Conservation (phyloP, 2,329 filamentous ascomycete species). For the Calonectria hawksworthii region DNA sequence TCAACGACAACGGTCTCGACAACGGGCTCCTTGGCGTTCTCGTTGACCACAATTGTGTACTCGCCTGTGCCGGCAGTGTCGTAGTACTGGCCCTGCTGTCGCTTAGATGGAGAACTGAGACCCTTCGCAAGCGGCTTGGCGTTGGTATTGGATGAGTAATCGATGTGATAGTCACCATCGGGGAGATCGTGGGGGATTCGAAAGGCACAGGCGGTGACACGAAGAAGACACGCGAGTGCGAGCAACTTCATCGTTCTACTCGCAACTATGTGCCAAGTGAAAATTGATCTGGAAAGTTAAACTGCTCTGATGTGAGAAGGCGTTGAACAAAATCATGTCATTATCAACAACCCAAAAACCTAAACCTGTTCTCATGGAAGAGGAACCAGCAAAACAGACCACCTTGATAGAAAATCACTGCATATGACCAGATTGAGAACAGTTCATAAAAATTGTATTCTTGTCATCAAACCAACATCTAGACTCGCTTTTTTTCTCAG, state of each 20-base stretch:
- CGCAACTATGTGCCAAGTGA: background rate
- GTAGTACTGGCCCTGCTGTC: background rate
- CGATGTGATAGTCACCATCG: slow-evolving; percentile 24
- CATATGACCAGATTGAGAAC: background rate
- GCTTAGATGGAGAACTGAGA: background rate
- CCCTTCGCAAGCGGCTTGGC: background rate
- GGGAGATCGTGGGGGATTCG: slow-evolving; percentile 12
- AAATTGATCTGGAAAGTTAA: background rate
- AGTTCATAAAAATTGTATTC: background rate
- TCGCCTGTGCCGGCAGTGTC: slow-evolving; percentile 17
- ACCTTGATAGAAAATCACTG: background rate
- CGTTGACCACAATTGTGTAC: slow-evolving; percentile 25
- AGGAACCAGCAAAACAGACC: background rate
- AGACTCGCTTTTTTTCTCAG: slow-evolving; percentile 23
- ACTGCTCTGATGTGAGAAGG: background rate
- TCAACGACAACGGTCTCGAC: background rate
- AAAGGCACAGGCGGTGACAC: slow-evolving; percentile 11
- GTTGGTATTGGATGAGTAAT: background rate
- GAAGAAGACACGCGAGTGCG: background rate
- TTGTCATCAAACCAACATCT: slow-evolving; percentile 24
- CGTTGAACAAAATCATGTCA: background rate
- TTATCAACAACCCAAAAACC: background rate
- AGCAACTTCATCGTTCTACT: slow-evolving; percentile 1
- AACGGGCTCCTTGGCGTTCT: background rate
- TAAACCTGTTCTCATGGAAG: background rate